A percentile compares a stretch with the other conserved stretches of the same genome.
phyloP scores from a whole-genome alignment of 2,329 filamentous ascomycete species.

The Trichoderma hamatum region DNA sequence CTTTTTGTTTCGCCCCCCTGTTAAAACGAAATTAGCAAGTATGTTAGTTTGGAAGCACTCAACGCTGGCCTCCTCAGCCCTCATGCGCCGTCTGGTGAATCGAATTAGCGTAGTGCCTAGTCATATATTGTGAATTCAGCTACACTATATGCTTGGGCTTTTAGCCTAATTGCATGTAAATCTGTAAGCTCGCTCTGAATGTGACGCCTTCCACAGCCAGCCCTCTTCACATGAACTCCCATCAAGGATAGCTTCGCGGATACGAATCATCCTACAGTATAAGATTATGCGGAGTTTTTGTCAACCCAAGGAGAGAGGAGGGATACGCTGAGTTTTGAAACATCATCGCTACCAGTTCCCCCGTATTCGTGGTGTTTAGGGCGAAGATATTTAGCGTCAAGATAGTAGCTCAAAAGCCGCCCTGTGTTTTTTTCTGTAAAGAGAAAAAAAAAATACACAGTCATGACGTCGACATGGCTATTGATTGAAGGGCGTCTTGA shows the following conservation, averaged over 20 bases:
- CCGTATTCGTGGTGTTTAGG: too few species aligned
- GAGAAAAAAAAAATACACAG: too few species aligned
- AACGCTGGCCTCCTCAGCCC: background rate
- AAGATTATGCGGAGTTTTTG: background rate
- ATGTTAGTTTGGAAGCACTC: background rate
- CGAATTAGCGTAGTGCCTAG: background rate
- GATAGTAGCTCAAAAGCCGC: too few species aligned
- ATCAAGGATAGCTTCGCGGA: background rate
- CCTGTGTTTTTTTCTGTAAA: too few species aligned
- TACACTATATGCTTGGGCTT: background rate
- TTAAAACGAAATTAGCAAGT: too few species aligned
- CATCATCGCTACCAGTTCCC: too few species aligned
- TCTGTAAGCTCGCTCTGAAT: background rate
- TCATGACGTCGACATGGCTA: too few species aligned
- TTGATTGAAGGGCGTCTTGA: background rate
- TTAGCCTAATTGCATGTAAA: background rate
- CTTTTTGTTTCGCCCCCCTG: too few species aligned
- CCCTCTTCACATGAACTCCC: background rate
- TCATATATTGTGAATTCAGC: background rate
- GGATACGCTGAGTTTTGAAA: too few species aligned
- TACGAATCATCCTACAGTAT: background rate
- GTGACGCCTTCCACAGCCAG: background rate
- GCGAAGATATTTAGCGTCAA: too few species aligned
- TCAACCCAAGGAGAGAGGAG: background rate
- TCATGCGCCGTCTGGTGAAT: background rate